A percentile compares a stretch with the other conserved stretches of the same genome.
Evolutionary conservation across 441 rosid genomes (phyloP).

Genomic region (Arabidopsis hybrid): DNA sequence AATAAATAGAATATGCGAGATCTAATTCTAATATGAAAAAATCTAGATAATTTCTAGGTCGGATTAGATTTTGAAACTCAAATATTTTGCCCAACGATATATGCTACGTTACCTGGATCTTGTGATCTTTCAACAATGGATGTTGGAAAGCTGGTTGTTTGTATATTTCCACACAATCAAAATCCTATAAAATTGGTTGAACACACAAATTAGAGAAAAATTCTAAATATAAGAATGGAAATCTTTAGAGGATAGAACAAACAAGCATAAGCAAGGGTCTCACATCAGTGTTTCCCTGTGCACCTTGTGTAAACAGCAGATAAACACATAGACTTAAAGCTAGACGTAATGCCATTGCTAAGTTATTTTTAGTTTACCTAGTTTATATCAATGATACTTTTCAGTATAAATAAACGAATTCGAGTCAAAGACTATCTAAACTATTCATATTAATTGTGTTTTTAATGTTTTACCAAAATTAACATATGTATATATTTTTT

Average conservation of each 20-base stretch:
- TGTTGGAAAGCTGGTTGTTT: constrained; percentile 39
- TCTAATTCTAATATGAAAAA: too few species aligned
- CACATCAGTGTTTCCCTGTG: constrained; percentile 32
- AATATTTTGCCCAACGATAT: too few species aligned
- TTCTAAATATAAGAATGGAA: neutral
- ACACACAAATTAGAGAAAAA: neutral
- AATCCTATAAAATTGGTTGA: constrained; percentile 19
- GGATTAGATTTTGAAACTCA: neutral
- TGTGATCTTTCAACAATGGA: constrained; percentile 38
- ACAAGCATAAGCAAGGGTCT: constrained; percentile 8
- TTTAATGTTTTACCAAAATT: constrained; percentile 9
- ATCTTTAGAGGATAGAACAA: neutral
- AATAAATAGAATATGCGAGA: neutral
- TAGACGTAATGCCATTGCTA: constrained; percentile 32
- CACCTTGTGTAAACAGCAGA: constrained; percentile 25
- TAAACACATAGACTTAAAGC: constrained; percentile 25
- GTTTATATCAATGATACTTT: constrained; percentile 9
- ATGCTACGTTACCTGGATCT: constrained; percentile 28
- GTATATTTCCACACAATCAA: constrained; percentile 32
- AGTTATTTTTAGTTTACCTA: neutral
- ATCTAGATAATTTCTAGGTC: too few species aligned
- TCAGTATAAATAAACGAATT: constrained; percentile 22
- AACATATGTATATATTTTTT: neutral
- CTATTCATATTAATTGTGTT: neutral
- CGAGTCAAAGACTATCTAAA: neutral